phyloP scores from a whole-genome alignment of 2,329 filamentous ascomycete genomes.

The Harringtonia aguacate region DNA sequence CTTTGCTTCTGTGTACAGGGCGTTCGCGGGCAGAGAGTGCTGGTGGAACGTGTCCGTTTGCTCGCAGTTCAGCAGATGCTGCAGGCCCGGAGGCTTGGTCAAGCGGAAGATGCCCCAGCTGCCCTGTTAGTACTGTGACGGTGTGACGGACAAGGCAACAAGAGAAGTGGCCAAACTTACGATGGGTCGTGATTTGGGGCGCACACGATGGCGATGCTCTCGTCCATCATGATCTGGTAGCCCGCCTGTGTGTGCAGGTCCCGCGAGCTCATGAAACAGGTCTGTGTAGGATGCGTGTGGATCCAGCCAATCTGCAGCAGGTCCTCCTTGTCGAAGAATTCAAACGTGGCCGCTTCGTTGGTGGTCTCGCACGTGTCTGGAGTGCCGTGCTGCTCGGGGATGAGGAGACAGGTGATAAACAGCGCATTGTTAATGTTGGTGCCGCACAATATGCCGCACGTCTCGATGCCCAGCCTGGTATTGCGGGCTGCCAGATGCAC shows the following conservation, averaged over 20 bases:
- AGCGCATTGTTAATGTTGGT: conserved; percentile 86
- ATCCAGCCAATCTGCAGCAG: conserved; percentile 92
- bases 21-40: conserved; percentile 37
- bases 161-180: conserved; percentile 34
- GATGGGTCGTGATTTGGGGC: conserved; percentile 70
- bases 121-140: neutral
- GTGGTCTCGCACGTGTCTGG: conserved; percentile 91
- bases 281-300: conserved; percentile 92
- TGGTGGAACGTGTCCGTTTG: conserved; percentile 79
- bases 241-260: conserved; percentile 90
- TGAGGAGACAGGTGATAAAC: conserved; percentile 79
- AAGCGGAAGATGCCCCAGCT: conserved; percentile 89
- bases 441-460: conserved; percentile 88
- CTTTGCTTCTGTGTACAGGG: conserved; percentile 68
- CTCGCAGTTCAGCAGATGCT: conserved; percentile 70
- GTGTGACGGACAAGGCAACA: neutral
- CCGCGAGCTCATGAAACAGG: conserved; percentile 92
- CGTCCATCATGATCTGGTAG: conserved; percentile 92
- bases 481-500: conserved; percentile 64
- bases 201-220: conserved; percentile 95
- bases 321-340: conserved; percentile 78
- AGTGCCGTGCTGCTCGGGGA: conserved; percentile 83
- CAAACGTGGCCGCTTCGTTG: conserved; percentile 74
- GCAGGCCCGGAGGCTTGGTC: conserved; percentile 84
- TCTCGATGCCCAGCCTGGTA: conserved; percentile 75